Evolutionary conservation across 257 asterid species (phyloP).

Genomic region (Nicotiana noctiflora): DNA sequence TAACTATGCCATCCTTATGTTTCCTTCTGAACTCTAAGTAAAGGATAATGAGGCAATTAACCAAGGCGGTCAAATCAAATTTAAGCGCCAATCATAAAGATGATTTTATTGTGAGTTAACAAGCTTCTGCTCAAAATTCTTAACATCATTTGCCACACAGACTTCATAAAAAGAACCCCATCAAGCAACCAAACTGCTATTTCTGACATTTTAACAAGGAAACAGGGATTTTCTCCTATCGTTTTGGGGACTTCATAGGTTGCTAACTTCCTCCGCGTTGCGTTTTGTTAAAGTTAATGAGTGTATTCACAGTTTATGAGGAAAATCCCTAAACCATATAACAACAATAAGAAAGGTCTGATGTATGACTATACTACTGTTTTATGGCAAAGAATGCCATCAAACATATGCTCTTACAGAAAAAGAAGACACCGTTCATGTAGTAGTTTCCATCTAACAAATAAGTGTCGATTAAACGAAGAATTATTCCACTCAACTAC

Average conservation of each 20-base stretch:
- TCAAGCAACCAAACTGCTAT: neutral
- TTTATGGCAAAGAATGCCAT: neutral
- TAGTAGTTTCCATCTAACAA: constrained; percentile 1
- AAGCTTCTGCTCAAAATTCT: neutral
- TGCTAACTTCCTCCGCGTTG: neutral
- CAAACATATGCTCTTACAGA: neutral
- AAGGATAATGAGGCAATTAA: neutral
- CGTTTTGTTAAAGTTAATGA: neutral
- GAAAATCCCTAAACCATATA: neutral
- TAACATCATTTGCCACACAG: neutral
- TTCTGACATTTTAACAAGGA: neutral
- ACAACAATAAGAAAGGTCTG: neutral
- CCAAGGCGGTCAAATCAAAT: neutral
- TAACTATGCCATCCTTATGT: neutral
- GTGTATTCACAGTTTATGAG: neutral
- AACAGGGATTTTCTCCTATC: neutral
- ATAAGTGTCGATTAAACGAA: neutral
- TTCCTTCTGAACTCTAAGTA: neutral
- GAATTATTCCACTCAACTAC: neutral
- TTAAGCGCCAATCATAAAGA: neutral
- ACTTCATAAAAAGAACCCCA: neutral
- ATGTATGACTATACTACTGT: neutral
- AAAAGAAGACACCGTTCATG: neutral
- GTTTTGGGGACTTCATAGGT: neutral
- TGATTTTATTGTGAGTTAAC: neutral